Evolutionary conservation across 1,139 yeast species (phyloP).

Genomic region (Zhuliangozyma parablackwelliae): DNA sequence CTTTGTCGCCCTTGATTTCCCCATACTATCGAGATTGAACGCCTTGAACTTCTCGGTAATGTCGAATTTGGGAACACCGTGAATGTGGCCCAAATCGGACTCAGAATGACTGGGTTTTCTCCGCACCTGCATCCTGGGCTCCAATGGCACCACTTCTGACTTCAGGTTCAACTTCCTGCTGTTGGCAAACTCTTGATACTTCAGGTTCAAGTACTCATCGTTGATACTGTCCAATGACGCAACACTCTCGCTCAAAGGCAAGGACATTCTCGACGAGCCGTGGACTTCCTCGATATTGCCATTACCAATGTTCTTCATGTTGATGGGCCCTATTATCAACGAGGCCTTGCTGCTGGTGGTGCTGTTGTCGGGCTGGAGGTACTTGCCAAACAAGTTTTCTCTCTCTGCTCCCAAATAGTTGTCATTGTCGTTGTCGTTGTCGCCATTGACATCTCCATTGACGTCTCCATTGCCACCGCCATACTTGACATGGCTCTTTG

Average conservation of each 20-base stretch:
- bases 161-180: conserved; percentile 7
- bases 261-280: conserved; percentile 38
- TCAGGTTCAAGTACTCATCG: conserved; percentile 46
- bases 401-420: too few relatives aligned
- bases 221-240: conserved; percentile 73
- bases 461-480: too few relatives aligned
- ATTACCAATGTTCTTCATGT: conserved; percentile 5
- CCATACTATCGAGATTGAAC: conserved; percentile 33
- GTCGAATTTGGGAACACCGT: too few relatives aligned
- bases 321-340: conserved; percentile 15
- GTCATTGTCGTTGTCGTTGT: too few relatives aligned
- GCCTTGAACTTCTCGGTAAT: conserved; percentile 33
- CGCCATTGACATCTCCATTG: too few relatives aligned
- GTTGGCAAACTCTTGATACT: conserved; percentile 30
- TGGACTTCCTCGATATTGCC: conserved; percentile 8
- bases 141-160: conserved; percentile 2
- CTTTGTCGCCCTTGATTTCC: conserved; percentile 11
- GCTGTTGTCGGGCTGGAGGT: neutral
- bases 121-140: conserved; percentile 3
- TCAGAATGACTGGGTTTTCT: conserved; percentile 13
- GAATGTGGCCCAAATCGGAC: conserved; percentile 8
- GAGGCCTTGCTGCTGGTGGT: conserved; percentile 3
- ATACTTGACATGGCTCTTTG: neutral
- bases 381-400: neutral
- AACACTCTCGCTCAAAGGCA: conserved; percentile 69